Evolutionary conservation across 257 asterid species (phyloP).

Genomic region (Solanum pimpinellifolium): DNA sequence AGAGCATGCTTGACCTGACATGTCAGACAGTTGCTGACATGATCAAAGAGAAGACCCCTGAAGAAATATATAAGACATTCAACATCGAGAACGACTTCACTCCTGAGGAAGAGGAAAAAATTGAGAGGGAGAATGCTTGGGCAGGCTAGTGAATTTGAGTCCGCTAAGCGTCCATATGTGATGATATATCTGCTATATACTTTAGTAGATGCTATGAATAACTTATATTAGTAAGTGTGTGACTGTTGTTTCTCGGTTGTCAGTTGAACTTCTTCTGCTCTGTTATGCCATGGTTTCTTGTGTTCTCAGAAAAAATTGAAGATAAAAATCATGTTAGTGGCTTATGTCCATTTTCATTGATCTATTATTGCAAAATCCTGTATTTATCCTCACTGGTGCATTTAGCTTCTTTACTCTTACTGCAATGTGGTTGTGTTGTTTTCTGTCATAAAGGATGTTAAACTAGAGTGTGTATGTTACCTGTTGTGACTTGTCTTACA

Average conservation of each 20-base stretch:
- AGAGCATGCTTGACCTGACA: constrained; percentile 48
- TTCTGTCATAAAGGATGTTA: background rate
- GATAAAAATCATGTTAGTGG: background rate
- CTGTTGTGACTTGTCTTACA: background rate
- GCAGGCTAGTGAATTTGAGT: constrained; percentile 31
- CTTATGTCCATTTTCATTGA: background rate
- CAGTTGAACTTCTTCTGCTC: background rate
- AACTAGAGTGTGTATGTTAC: background rate
- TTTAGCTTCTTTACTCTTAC: background rate
- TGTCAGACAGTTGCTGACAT: constrained; percentile 56
- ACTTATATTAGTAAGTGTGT: background rate
- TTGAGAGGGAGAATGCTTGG: constrained; percentile 46
- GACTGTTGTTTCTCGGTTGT: background rate
- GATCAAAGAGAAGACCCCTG: constrained; percentile 63
- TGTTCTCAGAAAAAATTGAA: background rate
- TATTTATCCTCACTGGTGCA: background rate
- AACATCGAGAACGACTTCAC: constrained; percentile 53
- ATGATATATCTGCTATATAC: background rate
- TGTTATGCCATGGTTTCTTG: background rate
- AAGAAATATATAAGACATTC: constrained; percentile 48
- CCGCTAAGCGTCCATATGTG: background rate
- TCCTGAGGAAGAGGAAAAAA: constrained; percentile 50
- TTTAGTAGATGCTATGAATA: background rate
- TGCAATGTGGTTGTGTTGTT: background rate
- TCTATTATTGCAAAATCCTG: background rate